Evolutionary conservation across 2,329 filamentous ascomycete genomes (phyloP).

Genomic region (Exophiala mesophila): DNA sequence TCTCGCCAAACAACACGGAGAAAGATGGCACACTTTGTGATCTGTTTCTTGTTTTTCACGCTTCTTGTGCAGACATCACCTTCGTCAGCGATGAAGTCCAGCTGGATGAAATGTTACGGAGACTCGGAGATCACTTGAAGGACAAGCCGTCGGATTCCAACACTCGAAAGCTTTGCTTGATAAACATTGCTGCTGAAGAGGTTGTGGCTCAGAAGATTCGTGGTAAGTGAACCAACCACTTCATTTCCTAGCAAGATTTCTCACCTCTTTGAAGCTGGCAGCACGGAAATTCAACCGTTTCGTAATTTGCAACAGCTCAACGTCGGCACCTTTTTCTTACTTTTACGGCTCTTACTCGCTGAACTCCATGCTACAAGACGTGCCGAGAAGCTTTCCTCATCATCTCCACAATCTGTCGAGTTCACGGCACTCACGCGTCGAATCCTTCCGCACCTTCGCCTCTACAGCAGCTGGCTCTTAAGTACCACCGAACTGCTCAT

Average conservation of each 20-base stretch:
- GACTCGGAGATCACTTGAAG: constrained; percentile 68
- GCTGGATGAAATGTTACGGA: constrained; percentile 77
- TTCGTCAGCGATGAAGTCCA: constrained; percentile 62
- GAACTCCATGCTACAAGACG: constrained; percentile 24
- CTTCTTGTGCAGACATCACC: constrained; percentile 8
- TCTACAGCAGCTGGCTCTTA: constrained; percentile 65
- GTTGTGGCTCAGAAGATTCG: constrained; percentile 10
- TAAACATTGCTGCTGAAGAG: constrained; percentile 72
- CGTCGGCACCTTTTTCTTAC: constrained; percentile 40
- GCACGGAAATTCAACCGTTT: constrained; percentile 67
- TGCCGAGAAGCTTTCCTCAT: constrained; percentile 33
- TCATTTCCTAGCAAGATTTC: neutral
- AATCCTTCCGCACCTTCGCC: constrained; percentile 58
- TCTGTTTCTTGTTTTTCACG: constrained; percentile 20
- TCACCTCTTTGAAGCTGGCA: constrained; percentile 43
- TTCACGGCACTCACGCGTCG: constrained; percentile 56
- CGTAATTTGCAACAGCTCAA: constrained; percentile 66
- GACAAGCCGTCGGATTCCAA: constrained; percentile 59
- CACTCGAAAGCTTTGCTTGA: constrained; percentile 72
- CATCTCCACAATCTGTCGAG: constrained; percentile 33
- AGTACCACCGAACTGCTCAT: constrained; percentile 36
- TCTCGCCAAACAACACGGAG: constrained; percentile 37
- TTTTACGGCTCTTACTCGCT: constrained; percentile 17
- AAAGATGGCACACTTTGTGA: constrained; percentile 33
- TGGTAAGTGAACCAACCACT: constrained; percentile 3